Evolutionary conservation across 106 monocot genomes (phyloP), one percentile per base, ranked within the genome.

Genomic region (Platanthera zijinensis): DNA sequence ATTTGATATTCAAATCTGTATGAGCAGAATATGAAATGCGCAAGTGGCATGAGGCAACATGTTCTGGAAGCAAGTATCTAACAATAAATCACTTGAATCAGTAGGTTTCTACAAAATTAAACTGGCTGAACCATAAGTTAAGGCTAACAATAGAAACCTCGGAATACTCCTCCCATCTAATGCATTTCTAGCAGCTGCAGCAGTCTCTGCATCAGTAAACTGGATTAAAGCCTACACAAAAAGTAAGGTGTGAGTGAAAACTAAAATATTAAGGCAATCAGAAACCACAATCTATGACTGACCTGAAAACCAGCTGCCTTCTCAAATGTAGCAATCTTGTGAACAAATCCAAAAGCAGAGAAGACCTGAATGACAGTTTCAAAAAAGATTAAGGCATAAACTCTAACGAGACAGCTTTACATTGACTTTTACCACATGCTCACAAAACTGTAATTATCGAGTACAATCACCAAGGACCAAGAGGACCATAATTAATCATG

Each of bases 1-100:
- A 99, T 79, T 99, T 99, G 69, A 99, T 94, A 75, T 92, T 99
- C 78, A 99, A 79, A 86, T 99, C 97, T 70, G 88, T 99, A 62
- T 99, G 97, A n/a, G 94, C 97, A 21, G 97, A 99, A 79, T 82
- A 99, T 4, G 89, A 86, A 46, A 99, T 99, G 21, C 94, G 94
- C 83, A 99, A 48, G 78, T 91, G 88, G 78, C 97, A 99, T 8
- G 93, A 76, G 12, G 50, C 69, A 25, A 99, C 83, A 83, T 99
- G 93, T 45, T 94, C 97, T 50, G 91, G 97, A 73, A 99, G 97
- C 71, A 99, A 81, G 69, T 99, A 99, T 66, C 97, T 99, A 77
- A 47, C 82, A 79, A 52, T 15, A 8, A 74, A 69, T 12, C 66
- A 19, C 32, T 10, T 67, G 49, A 69, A 57, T 76, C 13, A 82